Evolutionary conservation across 768 basidiomycete species (phyloP), one percentile per base, ranked within the genome.

Genomic region (Mycena capillaripes): DNA sequence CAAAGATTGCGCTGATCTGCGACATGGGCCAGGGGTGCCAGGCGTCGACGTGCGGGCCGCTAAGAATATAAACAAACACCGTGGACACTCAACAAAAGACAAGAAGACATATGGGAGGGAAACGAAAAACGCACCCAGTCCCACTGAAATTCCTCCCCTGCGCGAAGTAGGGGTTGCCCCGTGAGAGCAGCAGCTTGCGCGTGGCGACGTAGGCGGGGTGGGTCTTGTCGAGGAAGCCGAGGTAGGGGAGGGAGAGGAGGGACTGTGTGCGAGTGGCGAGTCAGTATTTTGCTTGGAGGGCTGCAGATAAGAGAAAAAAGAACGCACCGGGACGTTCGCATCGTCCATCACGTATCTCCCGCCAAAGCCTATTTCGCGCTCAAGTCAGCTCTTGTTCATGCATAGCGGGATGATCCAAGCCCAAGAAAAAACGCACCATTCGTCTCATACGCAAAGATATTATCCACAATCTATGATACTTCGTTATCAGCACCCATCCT

Each of bases 21-120:
- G 93, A 92, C 94, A 95, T 95, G 3, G 93, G 94, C 94, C 94
- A 95, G 55, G 93, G 93, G 78, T 93, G 86, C 88, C 89, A 92
- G 12, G 88, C 87, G 76, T 90, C 89, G 58, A 92, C 88, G 80
- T 95, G 93, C 40, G 93, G 93, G 5, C 93, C 93, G 36, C 93
- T 94, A n/a, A n/a, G n/a, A n/a, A n/a, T n/a, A n/a, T n/a, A n/a
- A n/a, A n/a, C n/a, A n/a, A n/a, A n/a, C n/a, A n/a, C n/a, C n/a
- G n/a, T n/a, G 46, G 2, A 72, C n/a, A 23, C 17, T 71, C n/a
- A 52, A 21, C 27, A 38, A 74, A 36, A 34, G 42, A 46, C 34
- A 69, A 32, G 14, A 21, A 38, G 16, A 19, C n/a, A 16, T 9
- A 19, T 12, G 23, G 32, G 30, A 34, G n/a, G 21, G 14, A 21